These are phyloP conservation scores for Stagonosporopsis tanaceti DNA, from an alignment of 2,329 filamentous ascomycete species.

Conservation along the genomic window DNA sequence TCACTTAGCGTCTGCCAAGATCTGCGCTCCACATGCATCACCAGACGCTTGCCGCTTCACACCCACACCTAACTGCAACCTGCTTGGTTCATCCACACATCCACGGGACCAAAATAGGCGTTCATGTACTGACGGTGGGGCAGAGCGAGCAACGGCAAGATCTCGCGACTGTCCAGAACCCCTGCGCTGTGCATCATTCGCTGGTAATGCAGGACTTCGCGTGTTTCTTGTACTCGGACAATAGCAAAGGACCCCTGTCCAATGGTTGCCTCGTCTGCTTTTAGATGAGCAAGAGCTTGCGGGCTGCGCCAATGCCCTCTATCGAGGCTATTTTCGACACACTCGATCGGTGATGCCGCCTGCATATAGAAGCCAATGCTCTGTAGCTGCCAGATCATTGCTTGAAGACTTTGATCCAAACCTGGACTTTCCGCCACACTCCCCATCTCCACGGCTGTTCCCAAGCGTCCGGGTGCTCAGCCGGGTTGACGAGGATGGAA, in stretches of 20 bases:
- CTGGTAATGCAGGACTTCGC: no score
- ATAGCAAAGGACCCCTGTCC: background rate
- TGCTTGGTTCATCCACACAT: background rate
- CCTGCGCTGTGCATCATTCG: background rate
- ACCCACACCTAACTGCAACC: background rate
- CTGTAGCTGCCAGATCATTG: background rate
- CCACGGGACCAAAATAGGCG: background rate
- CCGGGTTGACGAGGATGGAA: background rate
- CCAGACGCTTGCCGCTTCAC: slow-evolving; percentile 3
- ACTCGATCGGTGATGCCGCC: background rate
- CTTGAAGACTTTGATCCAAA: background rate
- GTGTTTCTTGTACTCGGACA: background rate
- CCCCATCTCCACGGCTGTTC: background rate
- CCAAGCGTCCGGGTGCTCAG: background rate
- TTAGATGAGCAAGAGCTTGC: no score
- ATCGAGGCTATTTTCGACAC: background rate
- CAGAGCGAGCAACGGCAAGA: background rate
- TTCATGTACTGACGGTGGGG: no score
- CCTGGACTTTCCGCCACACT: background rate
- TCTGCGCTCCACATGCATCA: slow-evolving; percentile 3
- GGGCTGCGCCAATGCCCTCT: no score
- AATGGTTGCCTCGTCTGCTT: background rate
- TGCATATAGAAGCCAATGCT: background rate
- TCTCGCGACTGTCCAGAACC: background rate
- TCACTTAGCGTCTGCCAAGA: slow-evolving; percentile 16